Evolutionary conservation across 2,329 filamentous ascomycete species (phyloP), one percentile per base, ranked within the genome.

Genomic region (Fusarium hainanense): DNA sequence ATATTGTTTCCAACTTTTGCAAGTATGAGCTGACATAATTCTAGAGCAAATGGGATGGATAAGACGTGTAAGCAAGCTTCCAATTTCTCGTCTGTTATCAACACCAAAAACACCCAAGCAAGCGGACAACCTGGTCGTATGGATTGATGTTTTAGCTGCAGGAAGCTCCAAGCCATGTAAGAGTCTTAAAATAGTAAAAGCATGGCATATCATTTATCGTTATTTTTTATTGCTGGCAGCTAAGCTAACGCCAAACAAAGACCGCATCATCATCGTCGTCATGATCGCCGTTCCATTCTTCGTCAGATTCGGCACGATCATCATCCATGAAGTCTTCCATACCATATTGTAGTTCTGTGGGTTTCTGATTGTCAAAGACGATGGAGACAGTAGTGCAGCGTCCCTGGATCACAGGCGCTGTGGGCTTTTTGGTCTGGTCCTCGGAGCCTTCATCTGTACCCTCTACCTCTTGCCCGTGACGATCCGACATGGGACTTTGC

Each of bases 291-390:
- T 89, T 84, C 87, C 85, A 88, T 30, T 88, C 86, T 1, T 82
- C 85, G 79, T 87, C 86, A 4, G 82, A 83, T 40, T 88, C 84
- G 37, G 88, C 85, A 59, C 87, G 85, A 6, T 83, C 84, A 5
- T 83, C 80, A 79, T 92, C 79, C 16, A 92, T 78, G 72, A 95
- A 94, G 76, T 95, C 92, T 2, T 86, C 88, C 83, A 93, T 92
- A 23, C 85, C 85, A 68, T 86, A 92, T 65, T 91, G 89, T 25
- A 86, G 81, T 79, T 93, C 92, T 4, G 85, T 85, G 7, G 90
- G 89, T 64, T 93, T 90, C 75, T 92, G 87, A 76, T 94, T 94
- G 78, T 94, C 92, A 70, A 94, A 90, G 46, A 88, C 82, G 44
- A 94, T 85, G 63, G 92, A 87, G 20, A 94, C 91, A 8, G 89